These are phyloP conservation scores for Coemansia sp. DNA, from an alignment of 192 early-diverging fungal species.

Conservation along the genomic window DNA sequence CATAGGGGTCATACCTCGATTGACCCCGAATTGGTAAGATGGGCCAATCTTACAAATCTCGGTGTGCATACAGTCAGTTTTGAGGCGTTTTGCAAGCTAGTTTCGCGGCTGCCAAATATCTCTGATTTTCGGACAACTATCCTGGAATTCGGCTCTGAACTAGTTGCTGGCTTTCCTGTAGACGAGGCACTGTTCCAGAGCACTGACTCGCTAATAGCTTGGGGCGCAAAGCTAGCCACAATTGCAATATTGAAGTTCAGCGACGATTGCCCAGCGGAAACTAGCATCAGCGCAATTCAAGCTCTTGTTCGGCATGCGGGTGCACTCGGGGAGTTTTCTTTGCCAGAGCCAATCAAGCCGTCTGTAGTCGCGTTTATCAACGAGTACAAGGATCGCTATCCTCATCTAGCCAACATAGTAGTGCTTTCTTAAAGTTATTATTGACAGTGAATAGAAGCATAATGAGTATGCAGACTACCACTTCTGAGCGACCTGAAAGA, in stretches of 20 bases:
- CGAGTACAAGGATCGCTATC: not conserved
- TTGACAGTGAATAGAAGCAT: no score
- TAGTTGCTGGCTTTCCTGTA: not conserved
- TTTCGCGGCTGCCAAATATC: not conserved
- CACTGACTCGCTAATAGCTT: not conserved
- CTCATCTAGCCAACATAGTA: not conserved
- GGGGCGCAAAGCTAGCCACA: not conserved
- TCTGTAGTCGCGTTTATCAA: not conserved
- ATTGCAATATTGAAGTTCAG: not conserved
- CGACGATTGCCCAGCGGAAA: not conserved
- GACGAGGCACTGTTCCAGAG: not conserved
- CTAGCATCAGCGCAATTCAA: not conserved
- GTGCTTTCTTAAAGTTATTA: not conserved
- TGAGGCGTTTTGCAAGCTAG: not conserved
- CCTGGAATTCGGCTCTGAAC: not conserved
- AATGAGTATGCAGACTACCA: no score
- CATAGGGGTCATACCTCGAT: not conserved
- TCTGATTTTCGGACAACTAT: not conserved
- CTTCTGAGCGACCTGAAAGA: no score
- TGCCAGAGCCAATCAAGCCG: not conserved
- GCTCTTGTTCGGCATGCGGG: not conserved
- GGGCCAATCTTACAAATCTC: not conserved
- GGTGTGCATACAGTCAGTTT: not conserved
- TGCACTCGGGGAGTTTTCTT: not conserved
- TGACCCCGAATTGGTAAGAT: not conserved